These are phyloP conservation scores for Solanum aculeatissimum DNA, from an alignment of 305 asterid genomes.

Conservation along the genomic window DNA sequence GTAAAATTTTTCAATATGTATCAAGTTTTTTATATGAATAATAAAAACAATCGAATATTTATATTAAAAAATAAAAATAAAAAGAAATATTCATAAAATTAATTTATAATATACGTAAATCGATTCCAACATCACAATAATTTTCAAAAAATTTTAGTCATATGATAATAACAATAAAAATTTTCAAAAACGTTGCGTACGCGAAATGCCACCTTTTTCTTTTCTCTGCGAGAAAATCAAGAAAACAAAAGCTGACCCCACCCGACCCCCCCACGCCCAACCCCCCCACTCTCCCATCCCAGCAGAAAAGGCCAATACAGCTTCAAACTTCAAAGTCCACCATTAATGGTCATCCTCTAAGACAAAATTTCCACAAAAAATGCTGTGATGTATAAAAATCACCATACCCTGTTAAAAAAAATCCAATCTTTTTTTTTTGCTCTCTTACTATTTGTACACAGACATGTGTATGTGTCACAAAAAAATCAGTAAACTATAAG, in stretches of 20 bases:
- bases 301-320: not conserved
- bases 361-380: not conserved
- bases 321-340: not conserved
- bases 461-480: not conserved
- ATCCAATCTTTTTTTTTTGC: not conserved
- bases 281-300: not conserved
- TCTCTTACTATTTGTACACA: not conserved
- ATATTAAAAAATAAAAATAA: not conserved
- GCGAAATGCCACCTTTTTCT: not conserved
- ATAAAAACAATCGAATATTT: not conserved
- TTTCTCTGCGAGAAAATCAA: not conserved
- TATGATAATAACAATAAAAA: not conserved
- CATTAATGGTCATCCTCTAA: not conserved
- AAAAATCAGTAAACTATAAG: not conserved
- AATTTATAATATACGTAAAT: not conserved
- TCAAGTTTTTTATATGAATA: too few relatives aligned
- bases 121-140: not conserved
- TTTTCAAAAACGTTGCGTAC: not conserved
- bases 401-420: not conserved
- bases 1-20: too few relatives aligned
- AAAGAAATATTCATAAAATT: not conserved
- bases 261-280: not conserved
- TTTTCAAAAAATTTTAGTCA: not conserved
- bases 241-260: not conserved
- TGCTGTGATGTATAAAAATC: not conserved